Evolutionary conservation across 2,329 filamentous ascomycete genomes (phyloP).

Genomic region (Apiospora rasikravindrae): DNA sequence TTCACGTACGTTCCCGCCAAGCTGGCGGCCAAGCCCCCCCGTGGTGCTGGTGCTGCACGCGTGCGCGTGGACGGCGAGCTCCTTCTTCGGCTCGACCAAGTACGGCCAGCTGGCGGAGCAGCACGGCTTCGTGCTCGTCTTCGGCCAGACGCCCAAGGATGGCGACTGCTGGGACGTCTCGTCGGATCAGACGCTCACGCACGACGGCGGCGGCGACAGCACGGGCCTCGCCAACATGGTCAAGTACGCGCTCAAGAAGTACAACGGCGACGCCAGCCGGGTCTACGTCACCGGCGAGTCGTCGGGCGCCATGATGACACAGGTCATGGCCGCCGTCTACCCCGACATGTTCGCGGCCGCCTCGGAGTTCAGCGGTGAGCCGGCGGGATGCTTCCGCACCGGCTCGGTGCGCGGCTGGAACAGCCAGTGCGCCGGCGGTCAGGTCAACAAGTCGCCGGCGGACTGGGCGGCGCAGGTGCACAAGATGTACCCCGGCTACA

Average conservation of each 20-base stretch:
- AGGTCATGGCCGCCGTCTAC: conserved; percentile 53
- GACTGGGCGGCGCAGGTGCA: conserved; percentile 55
- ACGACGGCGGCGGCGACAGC: conserved; percentile 61
- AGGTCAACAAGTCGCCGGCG: conserved; percentile 46
- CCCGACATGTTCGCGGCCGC: conserved; percentile 53
- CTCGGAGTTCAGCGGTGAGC: conserved; percentile 49
- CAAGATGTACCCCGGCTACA: conserved; percentile 43
- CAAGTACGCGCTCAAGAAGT: conserved; percentile 54
- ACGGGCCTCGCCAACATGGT: conserved; percentile 64
- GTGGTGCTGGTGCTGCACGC: conserved; percentile 60
- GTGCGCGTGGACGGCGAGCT: conserved; percentile 55
- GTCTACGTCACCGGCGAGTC: conserved; percentile 58
- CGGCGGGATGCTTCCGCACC: conserved; percentile 50
- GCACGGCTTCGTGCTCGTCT: conserved; percentile 56
- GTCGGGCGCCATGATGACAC: conserved; percentile 57
- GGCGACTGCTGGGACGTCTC: conserved; percentile 65
- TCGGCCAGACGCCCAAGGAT: conserved; percentile 57
- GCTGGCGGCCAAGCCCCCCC: conserved; percentile 45
- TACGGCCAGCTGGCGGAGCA: conserved; percentile 51
- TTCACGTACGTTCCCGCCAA: conserved; percentile 50
- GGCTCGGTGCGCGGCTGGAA: conserved; percentile 54
- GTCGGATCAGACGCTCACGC: conserved; percentile 45
- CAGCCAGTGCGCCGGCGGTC: conserved; percentile 54
- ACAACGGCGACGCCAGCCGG: conserved; percentile 53
- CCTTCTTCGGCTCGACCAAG: conserved; percentile 53